Conservation (phyloP, 2,329 filamentous ascomycete genomes). For the Didymosphaeria variabile region DNA sequence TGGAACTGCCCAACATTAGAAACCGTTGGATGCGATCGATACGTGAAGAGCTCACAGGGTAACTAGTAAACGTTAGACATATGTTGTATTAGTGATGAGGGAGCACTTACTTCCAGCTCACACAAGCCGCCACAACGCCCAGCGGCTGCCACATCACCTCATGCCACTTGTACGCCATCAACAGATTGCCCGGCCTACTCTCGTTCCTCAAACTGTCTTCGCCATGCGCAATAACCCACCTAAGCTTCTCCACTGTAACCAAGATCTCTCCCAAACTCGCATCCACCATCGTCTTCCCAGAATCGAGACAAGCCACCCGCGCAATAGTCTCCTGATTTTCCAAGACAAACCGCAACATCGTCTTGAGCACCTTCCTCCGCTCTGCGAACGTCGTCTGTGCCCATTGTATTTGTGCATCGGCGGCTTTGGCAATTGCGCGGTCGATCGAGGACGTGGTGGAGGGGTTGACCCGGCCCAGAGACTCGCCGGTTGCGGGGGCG, state of each 20-base stretch:
- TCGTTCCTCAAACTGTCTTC: constrained; percentile 79
- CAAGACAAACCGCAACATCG: constrained; percentile 82
- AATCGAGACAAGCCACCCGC: constrained; percentile 85
- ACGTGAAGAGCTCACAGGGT: constrained; percentile 49
- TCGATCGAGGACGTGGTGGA: constrained; percentile 81
- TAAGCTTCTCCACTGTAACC: constrained; percentile 90
- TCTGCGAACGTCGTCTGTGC: constrained; percentile 78
- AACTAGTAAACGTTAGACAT: constrained; percentile 39
- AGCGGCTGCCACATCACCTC: constrained; percentile 90
- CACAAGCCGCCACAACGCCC: constrained; percentile 89
- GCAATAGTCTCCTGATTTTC: constrained; percentile 91
- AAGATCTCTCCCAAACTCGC: constrained; percentile 93
- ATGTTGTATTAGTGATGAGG: background rate
- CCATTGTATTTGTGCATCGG: constrained; percentile 80
- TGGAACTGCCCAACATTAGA: constrained; percentile 72
- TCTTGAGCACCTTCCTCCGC: constrained; percentile 79
- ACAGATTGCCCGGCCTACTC: constrained; percentile 81
- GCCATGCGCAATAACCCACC: constrained; percentile 92
- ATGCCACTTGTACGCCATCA: constrained; percentile 97
- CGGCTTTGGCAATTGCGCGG: constrained; percentile 75
- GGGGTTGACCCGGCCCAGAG: constrained; percentile 81
- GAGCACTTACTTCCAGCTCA: constrained; percentile 87
- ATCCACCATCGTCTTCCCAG: constrained; percentile 95
- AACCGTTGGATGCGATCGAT: background rate
- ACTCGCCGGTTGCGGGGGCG: constrained; percentile 85